A percentile compares a stretch with the other conserved stretches of the same genome.
Conservation (phyloP, 768 basidiomycete genomes). For the Boletus sp. region DNA sequence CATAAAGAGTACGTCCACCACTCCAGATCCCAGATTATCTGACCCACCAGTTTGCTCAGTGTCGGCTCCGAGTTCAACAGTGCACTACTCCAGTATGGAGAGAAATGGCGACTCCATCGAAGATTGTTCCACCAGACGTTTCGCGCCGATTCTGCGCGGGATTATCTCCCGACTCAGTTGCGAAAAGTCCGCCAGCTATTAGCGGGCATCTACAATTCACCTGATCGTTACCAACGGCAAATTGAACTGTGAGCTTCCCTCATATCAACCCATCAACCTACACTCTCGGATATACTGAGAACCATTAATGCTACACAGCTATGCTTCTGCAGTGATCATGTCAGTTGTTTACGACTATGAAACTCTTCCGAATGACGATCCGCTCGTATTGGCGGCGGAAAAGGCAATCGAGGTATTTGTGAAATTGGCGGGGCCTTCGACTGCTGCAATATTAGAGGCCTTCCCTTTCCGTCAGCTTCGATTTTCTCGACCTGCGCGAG, state of each 20-base stretch:
- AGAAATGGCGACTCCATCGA: conserved; percentile 32
- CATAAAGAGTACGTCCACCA: conserved; percentile 23
- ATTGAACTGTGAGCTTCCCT: conserved; percentile 30
- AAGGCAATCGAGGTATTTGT: conserved; percentile 28
- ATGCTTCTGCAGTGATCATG: conserved; percentile 34
- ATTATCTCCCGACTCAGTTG: conserved; percentile 27
- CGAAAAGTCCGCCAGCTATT: conserved; percentile 30
- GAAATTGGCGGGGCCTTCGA: conserved; percentile 25
- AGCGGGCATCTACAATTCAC: conserved; percentile 20
- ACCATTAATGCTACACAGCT: conserved; percentile 17
- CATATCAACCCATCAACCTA: background rate
- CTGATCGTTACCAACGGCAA: conserved; percentile 27
- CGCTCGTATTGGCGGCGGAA: conserved; percentile 30
- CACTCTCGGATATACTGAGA: conserved; percentile 3
- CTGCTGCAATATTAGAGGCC: conserved; percentile 28
- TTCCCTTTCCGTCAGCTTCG: conserved; percentile 32
- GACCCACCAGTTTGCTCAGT: conserved; percentile 9
- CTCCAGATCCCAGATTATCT: background rate
- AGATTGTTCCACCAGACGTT: conserved; percentile 34
- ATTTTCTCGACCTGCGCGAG: conserved; percentile 1
- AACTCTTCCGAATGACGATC: conserved; percentile 27
- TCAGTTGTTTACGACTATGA: conserved; percentile 35
- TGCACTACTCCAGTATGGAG: conserved; percentile 30
- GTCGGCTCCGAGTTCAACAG: conserved; percentile 33
- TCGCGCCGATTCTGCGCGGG: conserved; percentile 24